Evolutionary conservation across 2,329 filamentous ascomycete species (phyloP).

Genomic region (Xylariomycetidae sp.): DNA sequence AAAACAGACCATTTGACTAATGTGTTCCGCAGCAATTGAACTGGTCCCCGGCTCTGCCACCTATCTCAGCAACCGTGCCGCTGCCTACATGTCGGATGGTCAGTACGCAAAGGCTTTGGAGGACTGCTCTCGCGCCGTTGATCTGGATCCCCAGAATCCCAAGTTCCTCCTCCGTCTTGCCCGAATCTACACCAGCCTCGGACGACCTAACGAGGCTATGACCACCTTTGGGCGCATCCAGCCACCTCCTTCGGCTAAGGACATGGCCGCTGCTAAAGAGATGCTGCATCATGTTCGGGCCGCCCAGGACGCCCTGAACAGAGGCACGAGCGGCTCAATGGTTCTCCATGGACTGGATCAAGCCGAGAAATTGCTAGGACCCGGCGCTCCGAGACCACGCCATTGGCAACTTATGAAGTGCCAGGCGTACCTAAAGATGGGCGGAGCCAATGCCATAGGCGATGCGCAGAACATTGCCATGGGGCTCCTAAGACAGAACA

Average conservation of each 20-base stretch:
- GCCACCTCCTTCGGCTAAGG: slow-evolving; percentile 75
- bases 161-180: slow-evolving; percentile 87
- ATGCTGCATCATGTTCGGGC: slow-evolving; percentile 80
- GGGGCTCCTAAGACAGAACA: slow-evolving; percentile 77
- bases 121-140: slow-evolving; percentile 76
- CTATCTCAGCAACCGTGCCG: slow-evolving; percentile 91
- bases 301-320: slow-evolving; percentile 69
- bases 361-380: slow-evolving; percentile 74
- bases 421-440: slow-evolving; percentile 90
- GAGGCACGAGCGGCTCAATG: slow-evolving; percentile 81
- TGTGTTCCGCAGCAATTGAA: slow-evolving; percentile 68
- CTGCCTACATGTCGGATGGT: slow-evolving; percentile 84
- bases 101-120: slow-evolving; percentile 75
- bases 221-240: slow-evolving; percentile 75
- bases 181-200: slow-evolving; percentile 82
- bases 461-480: slow-evolving; percentile 93
- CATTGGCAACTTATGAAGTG: slow-evolving; percentile 93
- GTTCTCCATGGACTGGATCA: slow-evolving; percentile 85
- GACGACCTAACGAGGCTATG: slow-evolving; percentile 80
- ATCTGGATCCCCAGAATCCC: slow-evolving; percentile 76
- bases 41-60: slow-evolving; percentile 79
- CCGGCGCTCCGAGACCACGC: slow-evolving; percentile 71
- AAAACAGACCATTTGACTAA: slow-evolving; percentile 6
- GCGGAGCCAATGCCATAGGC: slow-evolving; percentile 77
- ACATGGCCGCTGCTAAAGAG: slow-evolving; percentile 72